A percentile compares a stretch with the other conserved stretches of the same genome.
Conservation (phyloP, 2,329 filamentous ascomycete genomes). For the Fusarium pilosicola region DNA sequence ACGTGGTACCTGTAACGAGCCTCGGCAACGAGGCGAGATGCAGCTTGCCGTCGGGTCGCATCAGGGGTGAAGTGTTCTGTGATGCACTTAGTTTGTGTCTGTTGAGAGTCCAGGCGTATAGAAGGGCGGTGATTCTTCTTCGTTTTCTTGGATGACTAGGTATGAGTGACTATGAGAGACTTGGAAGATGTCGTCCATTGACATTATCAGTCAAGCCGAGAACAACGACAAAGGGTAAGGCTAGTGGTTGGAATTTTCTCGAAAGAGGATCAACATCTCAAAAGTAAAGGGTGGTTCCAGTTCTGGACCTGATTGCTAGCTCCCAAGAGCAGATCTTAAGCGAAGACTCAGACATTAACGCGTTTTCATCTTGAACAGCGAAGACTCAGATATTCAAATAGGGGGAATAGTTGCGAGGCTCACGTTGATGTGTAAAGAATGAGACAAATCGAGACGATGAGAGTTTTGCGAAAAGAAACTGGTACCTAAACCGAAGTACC, state of each 20-base stretch:
- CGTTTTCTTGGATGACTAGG: neutral
- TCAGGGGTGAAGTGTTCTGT: neutral
- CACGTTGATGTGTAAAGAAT: neutral
- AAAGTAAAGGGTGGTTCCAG: neutral
- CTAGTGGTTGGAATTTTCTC: neutral
- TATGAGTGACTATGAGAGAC: neutral
- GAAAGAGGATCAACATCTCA: neutral
- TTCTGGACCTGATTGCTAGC: too few species aligned
- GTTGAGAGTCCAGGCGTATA: neutral
- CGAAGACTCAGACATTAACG: neutral
- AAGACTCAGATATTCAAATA: neutral
- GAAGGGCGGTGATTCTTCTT: neutral
- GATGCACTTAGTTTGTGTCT: neutral
- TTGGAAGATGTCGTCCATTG: neutral
- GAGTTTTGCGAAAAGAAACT: neutral
- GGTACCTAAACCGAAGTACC: neutral
- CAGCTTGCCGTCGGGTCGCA: slow-evolving; percentile 19
- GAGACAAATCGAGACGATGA: slow-evolving; percentile 16
- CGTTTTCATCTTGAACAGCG: neutral
- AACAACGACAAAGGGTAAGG: neutral
- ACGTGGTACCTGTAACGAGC: slow-evolving; percentile 31
- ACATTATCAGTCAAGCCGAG: neutral
- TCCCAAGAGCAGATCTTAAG: neutral
- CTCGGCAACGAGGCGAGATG: slow-evolving; percentile 36
- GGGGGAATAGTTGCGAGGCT: slow-evolving; percentile 27